These are phyloP conservation scores for Lunasporangiospora selenospora DNA, from an alignment of 192 early-diverging fungal species.

Conservation along the genomic window DNA sequence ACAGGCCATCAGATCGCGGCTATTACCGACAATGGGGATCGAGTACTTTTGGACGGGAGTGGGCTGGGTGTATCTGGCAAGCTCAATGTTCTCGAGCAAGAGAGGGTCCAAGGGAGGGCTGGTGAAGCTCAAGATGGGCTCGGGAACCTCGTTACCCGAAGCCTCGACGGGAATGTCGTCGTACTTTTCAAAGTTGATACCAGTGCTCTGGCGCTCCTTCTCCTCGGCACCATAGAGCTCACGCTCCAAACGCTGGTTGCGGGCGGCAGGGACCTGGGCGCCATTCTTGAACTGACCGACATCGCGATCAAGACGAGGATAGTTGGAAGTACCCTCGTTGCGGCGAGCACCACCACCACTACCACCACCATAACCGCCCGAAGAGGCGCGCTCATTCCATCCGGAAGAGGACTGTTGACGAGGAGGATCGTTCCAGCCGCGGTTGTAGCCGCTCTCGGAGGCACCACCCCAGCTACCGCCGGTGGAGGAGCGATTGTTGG, in stretches of 20 bases:
- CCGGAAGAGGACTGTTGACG: constrained; percentile 1
- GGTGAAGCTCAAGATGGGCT: constrained; percentile 65
- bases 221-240: constrained; percentile 84
- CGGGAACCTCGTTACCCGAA: constrained; percentile 72
- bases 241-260: constrained; percentile 79
- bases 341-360: constrained; percentile 47
- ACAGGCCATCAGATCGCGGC: constrained; percentile 98
- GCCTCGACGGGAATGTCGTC: constrained; percentile 98
- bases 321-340: constrained; percentile 47
- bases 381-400: constrained; percentile 52
- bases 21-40: constrained; percentile 77
- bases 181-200: constrained; percentile 99
- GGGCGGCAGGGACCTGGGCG: constrained; percentile 78
- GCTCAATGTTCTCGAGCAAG: constrained; percentile 88
- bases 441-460: constrained; percentile 51
- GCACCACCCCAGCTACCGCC: constrained; percentile 45
- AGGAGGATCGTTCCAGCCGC: constrained; percentile 11
- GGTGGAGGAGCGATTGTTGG: constrained; percentile 10
- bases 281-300: constrained; percentile 62
- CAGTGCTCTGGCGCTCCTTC: constrained; percentile 80
- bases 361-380: constrained; percentile 51
- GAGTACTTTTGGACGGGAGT: constrained; percentile 98
- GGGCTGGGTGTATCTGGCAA: constrained; percentile 86
- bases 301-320: constrained; percentile 51
- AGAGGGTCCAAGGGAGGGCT: constrained; percentile 80